phyloP scores from a whole-genome alignment of 2,329 filamentous ascomycete species.

The Xylariaceae sp. region DNA sequence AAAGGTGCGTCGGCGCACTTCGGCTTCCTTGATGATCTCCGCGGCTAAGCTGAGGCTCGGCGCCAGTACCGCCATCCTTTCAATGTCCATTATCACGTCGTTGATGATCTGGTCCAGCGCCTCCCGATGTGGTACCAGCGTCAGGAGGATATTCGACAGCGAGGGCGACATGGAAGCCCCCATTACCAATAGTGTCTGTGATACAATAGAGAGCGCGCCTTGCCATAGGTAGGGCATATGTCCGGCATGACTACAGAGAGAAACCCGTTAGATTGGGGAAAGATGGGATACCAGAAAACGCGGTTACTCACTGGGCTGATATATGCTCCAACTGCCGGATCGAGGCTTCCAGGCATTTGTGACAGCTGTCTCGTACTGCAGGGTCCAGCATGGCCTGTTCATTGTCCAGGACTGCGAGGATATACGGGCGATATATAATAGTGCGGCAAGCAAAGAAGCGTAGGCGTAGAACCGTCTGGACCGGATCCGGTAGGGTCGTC shows the following conservation, averaged over 20 bases:
- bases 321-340: slow-evolving; percentile 76
- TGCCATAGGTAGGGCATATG: slow-evolving; percentile 86
- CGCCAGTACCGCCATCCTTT: slow-evolving; percentile 67
- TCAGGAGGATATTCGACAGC: slow-evolving; percentile 58
- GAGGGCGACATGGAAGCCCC: slow-evolving; percentile 75
- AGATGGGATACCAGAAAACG: slow-evolving; percentile 9
- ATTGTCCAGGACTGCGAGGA: slow-evolving; percentile 72
- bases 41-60: slow-evolving; percentile 71
- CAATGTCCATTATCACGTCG: slow-evolving; percentile 70
- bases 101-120: slow-evolving; percentile 72
- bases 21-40: slow-evolving; percentile 76
- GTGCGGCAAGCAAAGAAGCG: slow-evolving; percentile 82
- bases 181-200: slow-evolving; percentile 77
- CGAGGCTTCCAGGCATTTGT: slow-evolving; percentile 75
- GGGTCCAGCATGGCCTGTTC: slow-evolving; percentile 67
- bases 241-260: slow-evolving; percentile 60
- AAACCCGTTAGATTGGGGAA: slow-evolving; percentile 33
- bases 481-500: slow-evolving; percentile 61
- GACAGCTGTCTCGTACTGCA: slow-evolving; percentile 69
- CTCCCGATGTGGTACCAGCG: slow-evolving; percentile 49
- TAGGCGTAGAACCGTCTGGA: slow-evolving; percentile 72
- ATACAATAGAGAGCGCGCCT: slow-evolving; percentile 75
- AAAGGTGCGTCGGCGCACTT: slow-evolving; percentile 62
- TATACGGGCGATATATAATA: slow-evolving; percentile 81
- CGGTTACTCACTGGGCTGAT: slow-evolving; percentile 59